phyloP scores from a whole-genome alignment of 2,329 filamentous ascomycete species.

The Aspergillus sp. region DNA sequence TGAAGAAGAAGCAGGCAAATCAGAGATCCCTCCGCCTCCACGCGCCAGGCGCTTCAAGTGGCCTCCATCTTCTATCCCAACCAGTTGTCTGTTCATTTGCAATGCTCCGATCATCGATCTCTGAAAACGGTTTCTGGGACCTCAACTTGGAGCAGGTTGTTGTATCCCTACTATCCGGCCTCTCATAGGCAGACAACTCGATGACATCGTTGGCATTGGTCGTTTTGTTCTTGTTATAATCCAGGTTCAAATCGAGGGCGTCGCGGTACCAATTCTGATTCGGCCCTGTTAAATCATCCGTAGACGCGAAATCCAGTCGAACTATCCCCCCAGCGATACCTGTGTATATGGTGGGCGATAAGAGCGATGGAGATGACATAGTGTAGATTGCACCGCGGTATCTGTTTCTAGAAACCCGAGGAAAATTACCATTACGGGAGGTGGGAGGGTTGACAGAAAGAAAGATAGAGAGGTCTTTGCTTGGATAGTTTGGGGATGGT shows the following conservation, averaged over 20 bases:
- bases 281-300: conserved; percentile 40
- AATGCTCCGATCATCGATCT: conserved; percentile 19
- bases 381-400: conserved; percentile 48
- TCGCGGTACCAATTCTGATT: conserved; percentile 33
- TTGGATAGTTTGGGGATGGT: conserved; percentile 11
- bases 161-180: conserved; percentile 35
- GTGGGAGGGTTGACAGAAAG: conserved; percentile 32
- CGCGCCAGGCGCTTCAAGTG: conserved; percentile 25
- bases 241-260: conserved; percentile 30
- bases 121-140: conserved; percentile 32
- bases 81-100: conserved; percentile 26
- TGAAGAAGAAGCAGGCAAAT: not conserved
- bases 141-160: conserved; percentile 35
- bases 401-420: conserved; percentile 17
- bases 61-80: conserved; percentile 42
- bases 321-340: conserved; percentile 44
- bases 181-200: conserved; percentile 45
- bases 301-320: conserved; percentile 45
- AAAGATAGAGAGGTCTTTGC: conserved; percentile 45
- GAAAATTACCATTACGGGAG: not conserved
- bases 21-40: conserved; percentile 28
- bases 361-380: conserved; percentile 45
- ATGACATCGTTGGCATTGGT: conserved; percentile 23
- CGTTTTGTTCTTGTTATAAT: conserved; percentile 5
- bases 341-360: conserved; percentile 47